Conservation (phyloP, 169 alveolate species). For the Pseudocohnilembus persalinus region DNA sequence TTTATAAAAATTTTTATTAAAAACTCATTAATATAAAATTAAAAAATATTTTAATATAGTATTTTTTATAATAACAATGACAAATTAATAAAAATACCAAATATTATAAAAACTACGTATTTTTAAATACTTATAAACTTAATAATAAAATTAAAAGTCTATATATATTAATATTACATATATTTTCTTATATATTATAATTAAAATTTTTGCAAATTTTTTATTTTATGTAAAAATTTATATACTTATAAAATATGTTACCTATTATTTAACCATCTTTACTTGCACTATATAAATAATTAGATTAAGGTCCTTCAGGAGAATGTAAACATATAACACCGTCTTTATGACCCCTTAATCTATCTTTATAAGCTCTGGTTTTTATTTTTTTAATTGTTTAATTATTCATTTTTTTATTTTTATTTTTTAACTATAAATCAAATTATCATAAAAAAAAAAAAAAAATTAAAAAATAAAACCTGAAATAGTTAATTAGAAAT, state of each 20-base stretch:
- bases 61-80: background rate
- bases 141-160: too few species aligned
- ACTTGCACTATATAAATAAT: conserved; percentile 59
- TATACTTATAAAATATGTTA: too few species aligned
- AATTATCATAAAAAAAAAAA: too few species aligned
- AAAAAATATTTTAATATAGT: background rate
- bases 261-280: conserved; percentile 74
- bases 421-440: too few species aligned
- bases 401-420: too few species aligned
- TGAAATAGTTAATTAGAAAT: too few species aligned
- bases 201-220: background rate
- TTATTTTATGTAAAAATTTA: background rate
- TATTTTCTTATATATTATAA: background rate
- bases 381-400: conserved; percentile 22
- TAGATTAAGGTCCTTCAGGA: conserved; percentile 73
- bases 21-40: background rate
- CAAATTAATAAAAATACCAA: too few species aligned
- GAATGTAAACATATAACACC: conserved; percentile 58
- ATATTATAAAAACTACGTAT: too few species aligned
- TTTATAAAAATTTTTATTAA: conserved; percentile 8
- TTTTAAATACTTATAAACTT: too few species aligned
- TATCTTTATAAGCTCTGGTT: conserved; percentile 65
- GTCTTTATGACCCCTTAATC: conserved; percentile 74
- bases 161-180: too few species aligned
- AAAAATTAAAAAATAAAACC: too few species aligned